Percentiles rank a stretch among this genome's conserved stretches.
phyloP scores from a whole-genome alignment of 2,329 filamentous ascomycete species.

The Phaeoacremonium minimum region DNA sequence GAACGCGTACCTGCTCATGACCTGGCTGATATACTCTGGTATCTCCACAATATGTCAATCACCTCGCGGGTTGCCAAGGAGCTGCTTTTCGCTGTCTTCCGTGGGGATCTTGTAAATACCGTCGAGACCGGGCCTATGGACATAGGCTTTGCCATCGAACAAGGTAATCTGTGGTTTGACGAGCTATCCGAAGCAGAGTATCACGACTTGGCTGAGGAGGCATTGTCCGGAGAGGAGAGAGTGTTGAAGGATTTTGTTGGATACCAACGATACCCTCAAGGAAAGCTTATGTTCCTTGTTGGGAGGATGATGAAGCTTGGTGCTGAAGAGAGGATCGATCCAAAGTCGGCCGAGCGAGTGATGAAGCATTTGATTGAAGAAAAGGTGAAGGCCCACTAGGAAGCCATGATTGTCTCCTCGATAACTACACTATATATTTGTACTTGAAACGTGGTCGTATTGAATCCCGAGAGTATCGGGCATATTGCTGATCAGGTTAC shows the following conservation, averaged over 20 bases:
- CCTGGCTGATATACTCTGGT: conserved; percentile 46
- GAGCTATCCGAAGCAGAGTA: conserved; percentile 47
- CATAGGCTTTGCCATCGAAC: conserved; percentile 40
- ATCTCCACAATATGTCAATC: conserved; percentile 43
- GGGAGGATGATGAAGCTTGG: conserved; percentile 55
- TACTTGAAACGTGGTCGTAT: too few species aligned
- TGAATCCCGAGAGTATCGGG: too few species aligned
- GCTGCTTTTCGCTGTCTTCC: conserved; percentile 48
- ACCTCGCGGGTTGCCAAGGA: conserved; percentile 56
- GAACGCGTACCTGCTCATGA: conserved; percentile 37
- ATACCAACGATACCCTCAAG: conserved; percentile 44
- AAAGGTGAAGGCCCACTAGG: too few species aligned
- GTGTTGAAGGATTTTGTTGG: conserved; percentile 39
- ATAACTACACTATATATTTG: too few species aligned
- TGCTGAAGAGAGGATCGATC: conserved; percentile 50
- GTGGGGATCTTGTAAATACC: conserved; percentile 29
- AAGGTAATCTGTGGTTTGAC: conserved; percentile 48
- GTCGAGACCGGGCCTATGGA: conserved; percentile 21
- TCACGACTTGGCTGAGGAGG: conserved; percentile 35
- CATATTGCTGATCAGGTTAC: too few species aligned
- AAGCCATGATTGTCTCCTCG: too few species aligned
- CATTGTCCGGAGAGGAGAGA: conserved; percentile 39
- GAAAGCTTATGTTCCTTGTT: conserved; percentile 57
- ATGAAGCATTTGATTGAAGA: conserved; percentile 29
- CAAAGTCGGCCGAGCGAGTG: conserved; percentile 41